Base-by-base conservation (phyloP, 75 land plant species). In the Picea glauca region DNA sequence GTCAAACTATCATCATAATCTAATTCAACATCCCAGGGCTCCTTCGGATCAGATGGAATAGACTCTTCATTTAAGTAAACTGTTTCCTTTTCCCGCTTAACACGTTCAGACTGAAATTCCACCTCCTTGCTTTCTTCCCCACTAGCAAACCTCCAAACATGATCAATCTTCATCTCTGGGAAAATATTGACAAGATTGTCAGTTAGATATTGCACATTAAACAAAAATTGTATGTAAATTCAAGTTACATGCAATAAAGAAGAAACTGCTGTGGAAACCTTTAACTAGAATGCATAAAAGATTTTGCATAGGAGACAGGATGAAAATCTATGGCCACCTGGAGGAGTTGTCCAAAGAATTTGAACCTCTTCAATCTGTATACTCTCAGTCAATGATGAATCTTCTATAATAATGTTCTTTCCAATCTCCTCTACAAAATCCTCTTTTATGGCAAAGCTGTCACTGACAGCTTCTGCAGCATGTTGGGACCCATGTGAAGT, bases 101-200 rank as follows among this genome's bases (percentile, higher is more conserved):
- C 88, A 79, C 99, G 88, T 60, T 79, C 77, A 57, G 84, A 84
- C 83, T 95, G 96, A 54, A 86, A 76, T 31, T 86, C 90, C 35
- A 83, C 85, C 77, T 98, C 99, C 76, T 93, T 95, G 84, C 99
- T 95, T 65, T 85, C 88, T 74, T 93, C 91, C 46, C 98, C 99
- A 38, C 74, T 79, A 15, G 91, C 91, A 38, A 95, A 87, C 15
- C 84, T 78, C 92, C 96, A 98, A 13, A 20, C 33, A 18, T 77
- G 30, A 23, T 84, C 76, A 32, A 90, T 74, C 46, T 32, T 72
- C 13, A 91, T 58, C 85, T 84, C 99, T 98, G 93, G 89, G 82
- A 63, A 54, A 35, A 88, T 66, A 43, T 23, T 35, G 74, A 67
- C 15, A 14, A 54, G 30, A 50, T 35, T 33, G 2, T 57, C 60